Percentiles rank a stretch among this genome's conserved stretches.
These are phyloP conservation scores for Pythium aristosporum DNA, from an alignment of 352 stramenopile species.

Conservation along the genomic window DNA sequence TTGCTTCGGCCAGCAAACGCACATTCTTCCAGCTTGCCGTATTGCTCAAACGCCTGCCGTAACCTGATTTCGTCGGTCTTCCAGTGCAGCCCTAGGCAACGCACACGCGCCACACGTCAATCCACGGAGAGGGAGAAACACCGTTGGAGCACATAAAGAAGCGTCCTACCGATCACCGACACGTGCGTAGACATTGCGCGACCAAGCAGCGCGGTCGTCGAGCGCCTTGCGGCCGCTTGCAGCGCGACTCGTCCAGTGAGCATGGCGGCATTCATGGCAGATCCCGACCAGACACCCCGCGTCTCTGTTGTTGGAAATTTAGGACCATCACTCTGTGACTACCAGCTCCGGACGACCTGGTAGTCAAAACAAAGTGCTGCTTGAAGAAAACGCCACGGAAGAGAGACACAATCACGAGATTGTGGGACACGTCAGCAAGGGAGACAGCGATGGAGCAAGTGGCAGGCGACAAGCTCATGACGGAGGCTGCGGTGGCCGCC, in stretches of 20 bases:
- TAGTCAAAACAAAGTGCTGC: slow-evolving; percentile 9
- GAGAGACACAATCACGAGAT: background rate
- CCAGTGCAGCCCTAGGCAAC: slow-evolving; percentile 62
- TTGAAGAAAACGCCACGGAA: slow-evolving; percentile 10
- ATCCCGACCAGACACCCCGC: background rate
- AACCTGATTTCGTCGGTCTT: slow-evolving; percentile 79
- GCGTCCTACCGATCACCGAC: slow-evolving; percentile 22
- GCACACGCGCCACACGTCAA: slow-evolving; percentile 8
- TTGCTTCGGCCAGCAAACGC: background rate
- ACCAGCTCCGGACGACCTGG: slow-evolving; percentile 21
- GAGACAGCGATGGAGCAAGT: slow-evolving; percentile 30
- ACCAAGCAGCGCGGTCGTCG: too few relatives aligned
- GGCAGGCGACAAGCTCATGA: slow-evolving; percentile 32
- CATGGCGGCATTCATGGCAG: background rate
- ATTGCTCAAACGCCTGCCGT: slow-evolving; percentile 50
- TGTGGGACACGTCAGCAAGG: slow-evolving; percentile 10
- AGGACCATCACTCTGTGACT: slow-evolving; percentile 22
- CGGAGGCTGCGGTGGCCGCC: slow-evolving; percentile 22
- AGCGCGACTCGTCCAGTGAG: slow-evolving; percentile 1
- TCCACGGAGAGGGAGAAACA: background rate
- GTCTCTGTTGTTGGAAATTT: background rate
- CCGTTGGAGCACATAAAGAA: background rate
- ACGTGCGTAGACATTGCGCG: slow-evolving; percentile 22
- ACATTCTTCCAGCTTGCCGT: slow-evolving; percentile 59
- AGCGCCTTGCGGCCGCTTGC: background rate